Base-by-base conservation (phyloP, 1,139 yeast genomes). In the Suhomyces chickasaworum region DNA sequence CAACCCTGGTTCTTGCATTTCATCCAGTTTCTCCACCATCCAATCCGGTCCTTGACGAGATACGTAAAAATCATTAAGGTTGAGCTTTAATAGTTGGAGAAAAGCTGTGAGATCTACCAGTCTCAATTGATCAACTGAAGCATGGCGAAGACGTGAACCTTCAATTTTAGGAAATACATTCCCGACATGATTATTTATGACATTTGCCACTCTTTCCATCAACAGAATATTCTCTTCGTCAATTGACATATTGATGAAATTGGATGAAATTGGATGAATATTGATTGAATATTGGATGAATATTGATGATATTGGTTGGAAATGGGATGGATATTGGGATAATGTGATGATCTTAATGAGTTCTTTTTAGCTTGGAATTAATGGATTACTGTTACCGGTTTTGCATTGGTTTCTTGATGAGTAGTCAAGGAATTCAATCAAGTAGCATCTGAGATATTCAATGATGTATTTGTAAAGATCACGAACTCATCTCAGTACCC, bases 1-100 rank as follows among this genome's bases (percentile, higher is more conserved):
- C 54, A 81, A 61, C 0, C 78, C 80, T 0, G 66, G 58, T 43
- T 75, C 78, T 16, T 55, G 48, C 76, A 81, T 71, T 59, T 81
- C 86, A 10, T 53, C 61, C 13, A 58, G 50, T 55, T 81, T 81
- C 7, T 61, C 66, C 2, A 49, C 50, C 39, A 63, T 58, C 86
- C 86, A 81, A 15, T 68, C 57, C 31, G 52, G 51, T 0, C 83
- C 83, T 12, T 65, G 55, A 20, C 60, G 55, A 12, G 47, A 49
- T 2, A 41, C 31, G 53, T 75, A 74, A 39, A 63, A 54, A 1
- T 46, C 39, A n/a, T 69, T 71, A 40, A 75, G 52, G 44, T 71
- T 72, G 8, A 53, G 54, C 17, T 64, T 68, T 12, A 73, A 50
- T 7, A 73, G 51, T 12, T 53, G 51, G 6, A 68, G 48, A 40